phyloP scores from a whole-genome alignment of 805 yeast species.

The Cyberlindnera nakhonratchasimensis region DNA sequence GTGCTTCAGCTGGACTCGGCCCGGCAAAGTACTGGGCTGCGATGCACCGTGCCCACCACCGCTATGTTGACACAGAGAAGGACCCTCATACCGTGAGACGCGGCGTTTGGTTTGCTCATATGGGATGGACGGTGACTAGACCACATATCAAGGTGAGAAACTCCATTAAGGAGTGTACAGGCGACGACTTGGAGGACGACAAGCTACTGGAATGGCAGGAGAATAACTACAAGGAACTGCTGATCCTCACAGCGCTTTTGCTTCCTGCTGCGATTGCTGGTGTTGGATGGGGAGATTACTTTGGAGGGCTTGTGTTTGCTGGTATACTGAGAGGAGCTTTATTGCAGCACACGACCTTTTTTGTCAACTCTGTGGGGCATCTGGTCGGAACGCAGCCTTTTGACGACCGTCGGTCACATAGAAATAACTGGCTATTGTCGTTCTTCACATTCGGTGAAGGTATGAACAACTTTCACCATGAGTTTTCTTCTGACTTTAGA shows the following conservation, averaged over 20 bases:
- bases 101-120: constrained; percentile 78
- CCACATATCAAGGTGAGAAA: constrained; percentile 54
- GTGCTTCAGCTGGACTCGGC: constrained; percentile 74
- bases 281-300: constrained; percentile 64
- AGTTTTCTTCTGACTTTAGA: constrained; percentile 88
- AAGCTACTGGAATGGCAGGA: constrained; percentile 39
- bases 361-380: constrained; percentile 83
- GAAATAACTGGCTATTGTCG: constrained; percentile 61
- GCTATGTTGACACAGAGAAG: constrained; percentile 79
- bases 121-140: constrained; percentile 80
- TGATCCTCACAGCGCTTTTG: constrained; percentile 48
- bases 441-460: constrained; percentile 84
- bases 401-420: constrained; percentile 70
- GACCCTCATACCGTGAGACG: constrained; percentile 85
- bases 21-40: constrained; percentile 76
- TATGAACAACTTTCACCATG: constrained; percentile 91
- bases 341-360: constrained; percentile 77
- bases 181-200: constrained; percentile 60
- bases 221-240: constrained; percentile 43
- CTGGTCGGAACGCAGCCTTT: constrained; percentile 69
- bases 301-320: constrained; percentile 75
- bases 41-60: constrained; percentile 86
- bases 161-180: constrained; percentile 34
- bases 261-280: constrained; percentile 68
- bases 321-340: constrained; percentile 69